Evolutionary conservation across 305 asterid species (phyloP).

Genomic region (Fraxinus angustifolia): DNA sequence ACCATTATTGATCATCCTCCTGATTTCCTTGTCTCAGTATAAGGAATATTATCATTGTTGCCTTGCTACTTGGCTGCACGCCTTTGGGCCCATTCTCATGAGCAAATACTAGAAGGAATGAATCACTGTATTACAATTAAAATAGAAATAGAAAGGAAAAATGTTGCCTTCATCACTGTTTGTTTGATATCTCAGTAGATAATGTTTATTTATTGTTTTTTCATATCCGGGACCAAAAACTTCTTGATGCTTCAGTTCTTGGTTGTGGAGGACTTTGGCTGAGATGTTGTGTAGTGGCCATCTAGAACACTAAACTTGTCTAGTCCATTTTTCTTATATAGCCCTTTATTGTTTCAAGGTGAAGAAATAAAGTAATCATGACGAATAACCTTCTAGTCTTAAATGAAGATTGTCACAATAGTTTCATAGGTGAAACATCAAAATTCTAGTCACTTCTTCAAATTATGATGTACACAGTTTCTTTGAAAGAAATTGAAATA

Average conservation of each 20-base stretch:
- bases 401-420: constrained; percentile 8
- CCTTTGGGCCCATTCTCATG: neutral
- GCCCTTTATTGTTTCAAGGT: neutral
- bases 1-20: neutral
- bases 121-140: neutral
- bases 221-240: neutral
- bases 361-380: neutral
- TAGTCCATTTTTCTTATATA: neutral
- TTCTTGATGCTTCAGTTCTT: neutral
- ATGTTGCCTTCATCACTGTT: neutral
- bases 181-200: neutral
- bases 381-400: constrained; percentile 3
- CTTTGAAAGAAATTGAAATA: neutral
- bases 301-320: constrained; percentile 7
- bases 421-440: neutral
- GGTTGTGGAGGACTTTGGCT: neutral
- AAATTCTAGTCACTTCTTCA: neutral
- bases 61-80: neutral
- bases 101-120: neutral
- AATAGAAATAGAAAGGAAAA: neutral
- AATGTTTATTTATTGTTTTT: neutral
- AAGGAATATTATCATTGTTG: neutral
- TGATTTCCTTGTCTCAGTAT: neutral
- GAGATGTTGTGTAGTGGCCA: neutral
- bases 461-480: neutral